phyloP scores from a whole-genome alignment of 1,284 basidiomycete genomes.

The Phaffia rhodozyma region DNA sequence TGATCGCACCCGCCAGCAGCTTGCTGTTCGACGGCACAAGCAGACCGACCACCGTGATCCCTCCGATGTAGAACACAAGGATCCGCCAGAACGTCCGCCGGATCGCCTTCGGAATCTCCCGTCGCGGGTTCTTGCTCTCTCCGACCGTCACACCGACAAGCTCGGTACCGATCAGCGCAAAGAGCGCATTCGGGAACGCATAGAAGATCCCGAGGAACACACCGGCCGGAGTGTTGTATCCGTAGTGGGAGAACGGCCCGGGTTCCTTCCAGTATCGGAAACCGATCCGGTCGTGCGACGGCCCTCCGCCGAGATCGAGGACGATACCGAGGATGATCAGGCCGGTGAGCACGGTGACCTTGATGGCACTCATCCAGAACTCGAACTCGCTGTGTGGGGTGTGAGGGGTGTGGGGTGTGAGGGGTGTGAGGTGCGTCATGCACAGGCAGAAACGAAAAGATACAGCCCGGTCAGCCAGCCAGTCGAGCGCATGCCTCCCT shows the following conservation, averaged over 20 bases:
- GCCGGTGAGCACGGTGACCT: constrained; percentile 47
- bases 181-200: constrained; percentile 20
- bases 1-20: constrained; percentile 37
- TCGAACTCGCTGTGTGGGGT: neutral
- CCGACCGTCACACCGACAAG: constrained; percentile 40
- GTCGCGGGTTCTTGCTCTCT: constrained; percentile 44
- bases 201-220: constrained; percentile 14
- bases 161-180: constrained; percentile 47
- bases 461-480: constrained; percentile 56
- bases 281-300: constrained; percentile 42
- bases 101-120: constrained; percentile 48
- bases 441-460: constrained; percentile 35
- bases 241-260: constrained; percentile 19
- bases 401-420: too few species aligned
- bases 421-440: too few species aligned
- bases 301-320: constrained; percentile 54
- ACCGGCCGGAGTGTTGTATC: constrained; percentile 21
- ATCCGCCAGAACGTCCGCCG: constrained; percentile 43
- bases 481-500: too few species aligned
- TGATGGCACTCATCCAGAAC: constrained; percentile 41
- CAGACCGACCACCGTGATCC: constrained; percentile 20
- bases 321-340: constrained; percentile 47
- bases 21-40: constrained; percentile 23
- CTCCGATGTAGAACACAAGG: constrained; percentile 33
- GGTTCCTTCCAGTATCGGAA: constrained; percentile 42